phyloP scores from a whole-genome alignment of 176 grass and related monocot genomes.

The Areca catechu region DNA sequence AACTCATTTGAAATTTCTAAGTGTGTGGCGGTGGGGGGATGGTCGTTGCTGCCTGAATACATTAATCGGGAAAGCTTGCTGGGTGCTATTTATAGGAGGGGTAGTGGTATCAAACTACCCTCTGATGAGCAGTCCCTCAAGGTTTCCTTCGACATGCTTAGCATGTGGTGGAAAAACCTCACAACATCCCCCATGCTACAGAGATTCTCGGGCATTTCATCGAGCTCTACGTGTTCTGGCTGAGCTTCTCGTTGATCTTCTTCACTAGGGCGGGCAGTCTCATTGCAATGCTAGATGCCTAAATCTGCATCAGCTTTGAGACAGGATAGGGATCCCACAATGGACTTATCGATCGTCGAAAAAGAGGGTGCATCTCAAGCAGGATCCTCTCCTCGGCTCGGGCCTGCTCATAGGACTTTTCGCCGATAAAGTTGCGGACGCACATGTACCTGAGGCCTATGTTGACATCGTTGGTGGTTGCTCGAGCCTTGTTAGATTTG shows the following conservation, averaged over 20 bases:
- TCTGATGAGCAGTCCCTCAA: constrained; percentile 29
- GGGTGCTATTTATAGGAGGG: no score
- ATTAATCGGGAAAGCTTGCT: no score
- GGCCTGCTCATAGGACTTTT: no score
- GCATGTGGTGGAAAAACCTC: not conserved
- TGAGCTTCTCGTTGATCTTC: constrained; percentile 55
- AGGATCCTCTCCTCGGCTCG: no score
- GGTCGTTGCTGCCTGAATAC: no score
- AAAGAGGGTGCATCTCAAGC: constrained; percentile 12
- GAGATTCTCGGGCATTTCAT: no score
- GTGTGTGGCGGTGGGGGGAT: no score
- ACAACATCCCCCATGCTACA: constrained; percentile 5
- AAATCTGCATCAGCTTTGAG: constrained; percentile 26
- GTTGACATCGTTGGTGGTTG: no score
- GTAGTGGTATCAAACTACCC: constrained; percentile 27
- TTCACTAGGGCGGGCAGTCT: constrained; percentile 29
- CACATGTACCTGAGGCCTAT: no score
- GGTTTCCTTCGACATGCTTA: not conserved
- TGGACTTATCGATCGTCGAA: constrained; percentile 33
- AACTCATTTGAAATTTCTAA: no score
- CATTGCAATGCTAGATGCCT: constrained; percentile 23
- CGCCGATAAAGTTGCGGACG: no score
- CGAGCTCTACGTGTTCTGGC: constrained; percentile 21
- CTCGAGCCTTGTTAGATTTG: constrained; percentile 23
- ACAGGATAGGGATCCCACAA: constrained; percentile 41